Base-by-base conservation (phyloP, 257 asterid species). In the Solanum raphanifolium region DNA sequence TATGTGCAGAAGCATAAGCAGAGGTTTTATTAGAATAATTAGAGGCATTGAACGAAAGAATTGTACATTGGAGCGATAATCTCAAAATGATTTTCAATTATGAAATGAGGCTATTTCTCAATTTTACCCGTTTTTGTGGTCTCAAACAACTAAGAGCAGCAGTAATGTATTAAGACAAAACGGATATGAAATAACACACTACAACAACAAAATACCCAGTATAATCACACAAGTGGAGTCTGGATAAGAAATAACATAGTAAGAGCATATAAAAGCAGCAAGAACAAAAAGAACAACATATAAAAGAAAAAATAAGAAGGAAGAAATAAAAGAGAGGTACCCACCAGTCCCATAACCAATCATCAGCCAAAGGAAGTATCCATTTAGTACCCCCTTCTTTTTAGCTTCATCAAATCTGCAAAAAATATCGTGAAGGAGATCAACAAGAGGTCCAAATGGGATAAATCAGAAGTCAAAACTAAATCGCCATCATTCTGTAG, bases 361-460 rank as follows among this genome's bases (percentile, higher is more conserved):
- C 82, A 93, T 81, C 94, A 97, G 82, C 98, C 98, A 97, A 71
- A 95, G 90, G 87, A 94, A 97, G 93, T 97, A 97, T 89, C 99
- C 99, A 87, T 91, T 92, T 55, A 94, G 88, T 86, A 90, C 43
- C 81, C 93, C 87, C 92, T 93, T 97, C 90, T 92, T 92, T 71
- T 92, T 92, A 82, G 96, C 98, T 91, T 95, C 95, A 92, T 97
- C 99, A 90, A 94, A 97, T 90, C 99, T 97, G 97, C 86, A 89
- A 90, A 79, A 13, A 78, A 69, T 7, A 84, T 83, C 3, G 10
- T 41, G 68, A 75, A 55, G 10, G 66, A 46, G 48, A 32, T 5
- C 38, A 48, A 68, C 41, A 66, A 76, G 60, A 76, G 34, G 88
- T 71, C 16, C 68, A 43, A 41, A n/a, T 9, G 86, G 21, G 25